Percentiles rank a stretch among this genome's conserved stretches.
Conservation (phyloP, 345 rosid species). For the Citrus glauca region DNA sequence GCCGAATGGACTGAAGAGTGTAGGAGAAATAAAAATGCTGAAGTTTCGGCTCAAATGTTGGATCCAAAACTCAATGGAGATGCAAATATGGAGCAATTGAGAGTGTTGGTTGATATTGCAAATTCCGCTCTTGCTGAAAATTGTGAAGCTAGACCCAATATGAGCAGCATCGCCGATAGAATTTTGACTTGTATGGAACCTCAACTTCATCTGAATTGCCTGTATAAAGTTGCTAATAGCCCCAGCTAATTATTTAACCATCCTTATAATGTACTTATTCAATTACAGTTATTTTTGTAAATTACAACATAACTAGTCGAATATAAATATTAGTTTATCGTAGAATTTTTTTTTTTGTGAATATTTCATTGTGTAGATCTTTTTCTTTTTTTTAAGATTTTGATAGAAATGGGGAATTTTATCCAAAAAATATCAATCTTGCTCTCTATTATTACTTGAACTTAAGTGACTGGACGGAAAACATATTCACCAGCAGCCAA, state of each 20-base stretch:
- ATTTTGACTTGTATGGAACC: conserved; percentile 24
- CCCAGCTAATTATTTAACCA: neutral
- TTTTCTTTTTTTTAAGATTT: too few species aligned
- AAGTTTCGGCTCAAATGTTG: conserved; percentile 22
- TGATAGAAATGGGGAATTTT: too few species aligned
- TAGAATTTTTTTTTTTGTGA: too few species aligned
- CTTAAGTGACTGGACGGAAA: too few species aligned
- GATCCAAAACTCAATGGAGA: conserved; percentile 38
- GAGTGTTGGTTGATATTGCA: conserved; percentile 27
- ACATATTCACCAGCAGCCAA: too few species aligned
- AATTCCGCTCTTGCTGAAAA: conserved; percentile 28
- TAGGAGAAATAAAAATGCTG: conserved; percentile 17
- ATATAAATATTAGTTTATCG: too few species aligned
- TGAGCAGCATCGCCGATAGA: conserved; percentile 21
- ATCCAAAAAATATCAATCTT: too few species aligned
- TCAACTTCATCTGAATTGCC: conserved; percentile 14
- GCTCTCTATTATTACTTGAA: too few species aligned
- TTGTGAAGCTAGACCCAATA: conserved; percentile 35
- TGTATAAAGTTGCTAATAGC: neutral
- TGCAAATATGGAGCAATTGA: conserved; percentile 28
- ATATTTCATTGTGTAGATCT: too few species aligned
- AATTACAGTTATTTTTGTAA: neutral
- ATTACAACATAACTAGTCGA: too few species aligned
- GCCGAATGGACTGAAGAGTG: conserved; percentile 37
- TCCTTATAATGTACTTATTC: neutral